These are phyloP conservation scores for Melaleuca quinquenervia DNA, from an alignment of 345 rosid genomes.

Conservation along the genomic window DNA sequence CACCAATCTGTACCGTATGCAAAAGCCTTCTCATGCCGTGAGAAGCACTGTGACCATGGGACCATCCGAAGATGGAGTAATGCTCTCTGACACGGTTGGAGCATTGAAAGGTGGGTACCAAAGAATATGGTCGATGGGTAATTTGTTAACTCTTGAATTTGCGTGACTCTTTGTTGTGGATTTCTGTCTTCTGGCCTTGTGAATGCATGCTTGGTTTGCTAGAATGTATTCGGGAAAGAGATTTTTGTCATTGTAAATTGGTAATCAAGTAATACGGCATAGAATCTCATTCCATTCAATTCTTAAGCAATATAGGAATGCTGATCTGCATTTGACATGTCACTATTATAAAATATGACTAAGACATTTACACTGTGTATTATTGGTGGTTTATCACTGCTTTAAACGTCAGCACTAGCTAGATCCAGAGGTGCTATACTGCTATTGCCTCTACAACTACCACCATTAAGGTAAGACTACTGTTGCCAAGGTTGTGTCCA, in stretches of 20 bases:
- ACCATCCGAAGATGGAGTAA: neutral
- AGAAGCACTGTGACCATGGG: neutral
- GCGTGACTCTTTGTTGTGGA: neutral
- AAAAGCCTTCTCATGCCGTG: neutral
- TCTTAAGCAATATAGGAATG: too few species aligned
- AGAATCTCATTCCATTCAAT: too few species aligned
- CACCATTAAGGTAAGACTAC: neutral
- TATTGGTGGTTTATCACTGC: neutral
- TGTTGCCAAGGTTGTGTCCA: neutral
- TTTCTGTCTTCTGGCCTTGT: neutral
- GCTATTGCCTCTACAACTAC: neutral
- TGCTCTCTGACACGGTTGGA: neutral
- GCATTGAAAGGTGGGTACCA: neutral
- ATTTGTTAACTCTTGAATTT: neutral
- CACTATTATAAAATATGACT: neutral
- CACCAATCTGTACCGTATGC: too few species aligned
- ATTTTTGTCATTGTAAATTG: neutral
- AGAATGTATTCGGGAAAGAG: neutral
- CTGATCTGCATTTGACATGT: too few species aligned
- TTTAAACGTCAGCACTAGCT: neutral
- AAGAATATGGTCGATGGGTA: neutral
- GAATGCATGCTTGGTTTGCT: neutral
- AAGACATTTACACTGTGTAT: neutral
- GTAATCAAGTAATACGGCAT: neutral
- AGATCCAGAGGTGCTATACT: neutral